Evolutionary conservation across 164 flowering plant genomes (phyloP), one percentile per base, ranked within the genome.

Genomic region (grape (Vitis vinifera)): DNA sequence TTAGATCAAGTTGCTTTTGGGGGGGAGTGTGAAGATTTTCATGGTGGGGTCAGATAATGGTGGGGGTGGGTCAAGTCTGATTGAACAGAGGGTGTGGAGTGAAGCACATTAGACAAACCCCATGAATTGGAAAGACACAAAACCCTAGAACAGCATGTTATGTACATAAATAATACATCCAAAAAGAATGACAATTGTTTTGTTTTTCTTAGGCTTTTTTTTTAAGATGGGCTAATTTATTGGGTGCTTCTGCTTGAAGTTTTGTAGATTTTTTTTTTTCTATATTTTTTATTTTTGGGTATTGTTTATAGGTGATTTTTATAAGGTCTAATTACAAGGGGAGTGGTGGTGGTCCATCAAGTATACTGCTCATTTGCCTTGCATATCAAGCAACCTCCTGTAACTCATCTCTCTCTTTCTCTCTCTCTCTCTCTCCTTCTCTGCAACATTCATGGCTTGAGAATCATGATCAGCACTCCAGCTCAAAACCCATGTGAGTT

Each of bases 401-500:
- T 71, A 77, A 74, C 75, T 78, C 78, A 77, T 68, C 67, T 74
- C 63, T 75, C 78, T 76, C 74, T 72, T 71, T 78, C 78, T 75
- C 80, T 77, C 77, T 73, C 69, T 77, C 68, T 75, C 72, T 79
- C 73, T 71, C 85, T 81, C 71, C 80, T 59, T 77, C 76, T 79
- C 78, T 77, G 77, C 78, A 78, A 81, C 85, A 78, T 86, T 84
- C 90, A 88, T 85, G 88, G 76, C 88, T 80, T 81, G 81, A 84
- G 91, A 85, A 90, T 89, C 82, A 92, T 89, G 84, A 84, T 78
- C 89, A 83, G 67, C 84, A 80, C 87, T 84, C 86, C 86, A 80
- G 77, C 91, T 78, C 86, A 75, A 89, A 65, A 78, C 89, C 88
- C 97, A 88, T 88, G 95, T 90, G 94, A 88, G 84, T 79, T 85